Conservation (phyloP, 352 stramenopile genomes). For the Albugo laibachii region DNA sequence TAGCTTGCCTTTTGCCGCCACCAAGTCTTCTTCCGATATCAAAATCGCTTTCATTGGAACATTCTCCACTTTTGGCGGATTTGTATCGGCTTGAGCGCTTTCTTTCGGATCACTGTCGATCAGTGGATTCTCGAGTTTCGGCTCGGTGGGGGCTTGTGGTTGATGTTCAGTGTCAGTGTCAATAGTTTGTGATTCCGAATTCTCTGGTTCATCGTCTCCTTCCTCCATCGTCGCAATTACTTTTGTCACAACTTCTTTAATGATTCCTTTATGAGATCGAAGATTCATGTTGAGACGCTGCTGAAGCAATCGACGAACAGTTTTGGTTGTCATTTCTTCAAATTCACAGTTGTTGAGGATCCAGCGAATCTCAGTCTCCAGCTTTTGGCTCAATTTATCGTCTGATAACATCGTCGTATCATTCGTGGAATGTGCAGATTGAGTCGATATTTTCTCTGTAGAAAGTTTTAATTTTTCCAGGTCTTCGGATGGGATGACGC, state of each 20-base stretch:
- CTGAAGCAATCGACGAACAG: conserved; percentile 48
- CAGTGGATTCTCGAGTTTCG: background rate
- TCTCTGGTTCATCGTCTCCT: conserved; percentile 5
- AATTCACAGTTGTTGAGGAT: conserved; percentile 59
- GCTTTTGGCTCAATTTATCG: conserved; percentile 22
- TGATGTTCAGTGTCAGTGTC: background rate
- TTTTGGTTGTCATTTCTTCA: conserved; percentile 73
- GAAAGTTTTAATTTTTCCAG: too few relatives aligned
- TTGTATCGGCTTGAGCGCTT: too few relatives aligned
- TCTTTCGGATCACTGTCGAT: background rate
- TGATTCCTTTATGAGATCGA: conserved; percentile 46
- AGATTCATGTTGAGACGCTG: conserved; percentile 48
- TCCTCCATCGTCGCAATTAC: conserved; percentile 67
- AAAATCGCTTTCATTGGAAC: too few relatives aligned
- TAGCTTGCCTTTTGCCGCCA: conserved; percentile 36
- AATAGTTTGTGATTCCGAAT: background rate
- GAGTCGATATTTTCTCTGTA: conserved; percentile 1
- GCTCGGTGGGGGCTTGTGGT: background rate
- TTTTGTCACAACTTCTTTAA: conserved; percentile 49
- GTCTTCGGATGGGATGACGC: too few relatives aligned
- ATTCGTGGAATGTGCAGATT: background rate
- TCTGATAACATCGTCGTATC: conserved; percentile 14
- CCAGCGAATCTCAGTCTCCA: conserved; percentile 65
- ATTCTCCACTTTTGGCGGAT: too few relatives aligned
- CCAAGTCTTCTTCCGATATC: conserved; percentile 19